Percentiles rank a stretch among this genome's conserved stretches.
Evolutionary conservation across 2,329 filamentous ascomycete genomes (phyloP).

Genomic region (Pseudocercospora cruenta): DNA sequence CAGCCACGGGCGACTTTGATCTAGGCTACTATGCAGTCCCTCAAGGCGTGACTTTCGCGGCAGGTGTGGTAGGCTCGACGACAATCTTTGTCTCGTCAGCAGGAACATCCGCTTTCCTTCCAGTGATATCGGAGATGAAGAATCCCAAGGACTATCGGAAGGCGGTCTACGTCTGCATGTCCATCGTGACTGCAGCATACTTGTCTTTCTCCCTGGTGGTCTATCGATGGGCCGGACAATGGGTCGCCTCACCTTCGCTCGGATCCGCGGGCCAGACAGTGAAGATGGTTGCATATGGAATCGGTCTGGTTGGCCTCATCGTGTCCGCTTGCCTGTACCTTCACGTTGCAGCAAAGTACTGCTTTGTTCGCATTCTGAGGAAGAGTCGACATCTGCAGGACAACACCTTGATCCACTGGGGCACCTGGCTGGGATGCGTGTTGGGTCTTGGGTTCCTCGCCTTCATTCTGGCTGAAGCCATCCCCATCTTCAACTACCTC

Average conservation of each 20-base stretch:
- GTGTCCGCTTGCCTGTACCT: slow-evolving; percentile 54
- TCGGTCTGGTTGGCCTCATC: slow-evolving; percentile 60
- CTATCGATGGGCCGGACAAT: slow-evolving; percentile 65
- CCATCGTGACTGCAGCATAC: slow-evolving; percentile 60
- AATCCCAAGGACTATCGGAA: slow-evolving; percentile 63
- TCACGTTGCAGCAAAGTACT: slow-evolving; percentile 58
- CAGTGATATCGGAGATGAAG: slow-evolving; percentile 67
- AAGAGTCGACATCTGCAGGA: slow-evolving; percentile 55
- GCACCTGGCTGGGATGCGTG: slow-evolving; percentile 55
- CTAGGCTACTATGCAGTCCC: slow-evolving; percentile 62
- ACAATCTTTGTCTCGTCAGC: slow-evolving; percentile 65
- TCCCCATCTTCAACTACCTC: slow-evolving; percentile 60
- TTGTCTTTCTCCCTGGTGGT: slow-evolving; percentile 63
- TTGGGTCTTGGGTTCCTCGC: slow-evolving; percentile 47
- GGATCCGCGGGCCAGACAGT: slow-evolving; percentile 62
- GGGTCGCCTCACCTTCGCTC: slow-evolving; percentile 65
- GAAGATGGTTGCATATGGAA: slow-evolving; percentile 65
- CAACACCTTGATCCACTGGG: slow-evolving; percentile 58
- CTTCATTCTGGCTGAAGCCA: slow-evolving; percentile 57
- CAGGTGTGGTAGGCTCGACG: slow-evolving; percentile 60
- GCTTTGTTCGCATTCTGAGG: slow-evolving; percentile 60
- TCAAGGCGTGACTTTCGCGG: slow-evolving; percentile 58
- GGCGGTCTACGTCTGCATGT: slow-evolving; percentile 63
- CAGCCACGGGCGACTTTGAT: slow-evolving; percentile 61
- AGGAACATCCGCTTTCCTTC: slow-evolving; percentile 63